phyloP scores from a whole-genome alignment of 225 moss, liverwort and hornwort species.

The Marchantia paleacea region DNA sequence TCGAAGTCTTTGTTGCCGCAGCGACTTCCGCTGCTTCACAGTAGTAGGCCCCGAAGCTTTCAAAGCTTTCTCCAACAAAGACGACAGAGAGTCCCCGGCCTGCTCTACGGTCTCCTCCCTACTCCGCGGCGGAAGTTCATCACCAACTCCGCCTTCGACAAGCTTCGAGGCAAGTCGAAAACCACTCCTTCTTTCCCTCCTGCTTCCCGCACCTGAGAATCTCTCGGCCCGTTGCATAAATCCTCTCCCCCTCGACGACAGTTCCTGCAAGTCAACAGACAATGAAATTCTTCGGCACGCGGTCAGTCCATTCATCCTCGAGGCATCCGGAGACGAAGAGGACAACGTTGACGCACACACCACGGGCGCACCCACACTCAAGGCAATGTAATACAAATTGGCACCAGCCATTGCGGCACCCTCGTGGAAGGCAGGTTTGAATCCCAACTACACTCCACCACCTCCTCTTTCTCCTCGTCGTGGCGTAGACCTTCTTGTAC shows the following conservation, averaged over 20 bases:
- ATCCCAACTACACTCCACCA: background rate
- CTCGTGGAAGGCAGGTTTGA: background rate
- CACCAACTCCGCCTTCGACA: constrained; percentile 22
- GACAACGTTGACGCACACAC: background rate
- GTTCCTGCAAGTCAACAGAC: background rate
- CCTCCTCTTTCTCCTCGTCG: background rate
- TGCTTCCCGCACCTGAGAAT: background rate
- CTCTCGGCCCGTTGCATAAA: background rate
- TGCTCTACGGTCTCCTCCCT: constrained; percentile 81
- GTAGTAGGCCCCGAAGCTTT: constrained; percentile 65
- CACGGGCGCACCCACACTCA: background rate
- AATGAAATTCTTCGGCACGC: background rate
- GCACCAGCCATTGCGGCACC: constrained; percentile 1
- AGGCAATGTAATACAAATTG: background rate
- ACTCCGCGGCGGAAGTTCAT: constrained; percentile 55
- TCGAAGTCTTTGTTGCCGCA: constrained; percentile 63
- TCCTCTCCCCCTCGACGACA: background rate
- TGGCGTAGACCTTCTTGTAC: background rate
- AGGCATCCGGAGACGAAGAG: no score
- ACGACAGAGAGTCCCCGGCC: constrained; percentile 60
- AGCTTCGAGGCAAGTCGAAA: background rate
- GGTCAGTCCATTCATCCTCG: background rate
- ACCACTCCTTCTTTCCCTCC: background rate
- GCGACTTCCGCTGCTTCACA: constrained; percentile 70
- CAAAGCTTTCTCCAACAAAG: constrained; percentile 55